A percentile compares a stretch with the other conserved stretches of the same genome.
Conservation (phyloP, 306 rosid genomes). For the Vigna radiata region DNA sequence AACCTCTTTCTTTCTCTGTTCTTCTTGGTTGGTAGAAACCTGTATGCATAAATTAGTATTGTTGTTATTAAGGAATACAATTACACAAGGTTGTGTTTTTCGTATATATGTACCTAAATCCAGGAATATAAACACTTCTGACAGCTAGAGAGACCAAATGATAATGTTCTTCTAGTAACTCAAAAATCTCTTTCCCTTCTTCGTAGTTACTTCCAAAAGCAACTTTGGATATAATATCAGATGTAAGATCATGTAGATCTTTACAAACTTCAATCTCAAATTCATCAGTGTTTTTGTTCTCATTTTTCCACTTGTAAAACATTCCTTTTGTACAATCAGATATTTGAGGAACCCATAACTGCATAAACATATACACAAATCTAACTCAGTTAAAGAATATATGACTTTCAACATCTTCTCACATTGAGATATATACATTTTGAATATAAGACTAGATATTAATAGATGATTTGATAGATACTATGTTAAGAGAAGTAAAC, state of each 20-base stretch:
- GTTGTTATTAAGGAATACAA: neutral
- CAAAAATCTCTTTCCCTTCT: constrained; percentile 65
- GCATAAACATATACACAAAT: no score
- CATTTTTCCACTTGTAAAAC: constrained; percentile 59
- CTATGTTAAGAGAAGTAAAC: no score
- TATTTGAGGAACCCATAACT: constrained; percentile 65
- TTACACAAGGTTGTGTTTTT: no score
- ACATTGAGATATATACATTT: no score
- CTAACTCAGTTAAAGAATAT: no score
- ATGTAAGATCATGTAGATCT: constrained; percentile 51
- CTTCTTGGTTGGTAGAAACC: constrained; percentile 64
- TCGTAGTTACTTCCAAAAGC: constrained; percentile 70
- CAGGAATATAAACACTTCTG: constrained; percentile 62
- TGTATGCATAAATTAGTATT: constrained; percentile 32
- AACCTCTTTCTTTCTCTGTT: constrained; percentile 61
- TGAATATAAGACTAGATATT: no score
- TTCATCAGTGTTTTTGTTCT: constrained; percentile 54
- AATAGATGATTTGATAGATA: no score
- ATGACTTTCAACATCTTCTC: no score
- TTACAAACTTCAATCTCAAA: constrained; percentile 60
- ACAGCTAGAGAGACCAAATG: constrained; percentile 44
- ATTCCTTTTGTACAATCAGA: constrained; percentile 46
- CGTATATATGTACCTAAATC: constrained; percentile 51
- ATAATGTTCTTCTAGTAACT: constrained; percentile 57
- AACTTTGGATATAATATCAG: constrained; percentile 60